phyloP scores from a whole-genome alignment of 257 asterid species.

The Fraxinus quadrangulata region DNA sequence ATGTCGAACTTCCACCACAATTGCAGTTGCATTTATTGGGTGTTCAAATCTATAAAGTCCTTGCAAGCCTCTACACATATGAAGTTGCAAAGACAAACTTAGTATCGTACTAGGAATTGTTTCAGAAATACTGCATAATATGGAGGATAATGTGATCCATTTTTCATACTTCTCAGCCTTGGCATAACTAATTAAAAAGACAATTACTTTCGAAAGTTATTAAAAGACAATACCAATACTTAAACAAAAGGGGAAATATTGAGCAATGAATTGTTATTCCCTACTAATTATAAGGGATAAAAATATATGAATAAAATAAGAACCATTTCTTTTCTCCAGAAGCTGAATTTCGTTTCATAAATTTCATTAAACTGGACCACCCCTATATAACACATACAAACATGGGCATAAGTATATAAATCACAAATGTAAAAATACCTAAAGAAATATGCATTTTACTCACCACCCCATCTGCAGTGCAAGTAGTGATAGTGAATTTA shows the following conservation, averaged over 20 bases:
- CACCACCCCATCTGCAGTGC: constrained; percentile 57
- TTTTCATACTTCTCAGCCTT: neutral
- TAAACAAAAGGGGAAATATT: neutral
- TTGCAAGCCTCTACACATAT: neutral
- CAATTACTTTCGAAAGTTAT: too few relatives aligned
- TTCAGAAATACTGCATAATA: neutral
- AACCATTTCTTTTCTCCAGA: neutral
- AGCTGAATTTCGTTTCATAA: constrained; percentile 20
- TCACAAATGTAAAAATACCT: neutral
- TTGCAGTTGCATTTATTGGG: neutral
- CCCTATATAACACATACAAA: neutral
- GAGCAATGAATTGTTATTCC: neutral
- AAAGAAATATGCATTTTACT: constrained; percentile 15
- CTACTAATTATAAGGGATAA: neutral
- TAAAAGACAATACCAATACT: neutral
- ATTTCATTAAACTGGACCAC: neutral
- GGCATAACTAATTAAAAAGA: neutral
- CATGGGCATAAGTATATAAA: neutral
- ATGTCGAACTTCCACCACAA: neutral
- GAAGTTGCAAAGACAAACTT: neutral
- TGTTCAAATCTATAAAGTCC: neutral
- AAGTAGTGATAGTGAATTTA: constrained; percentile 56
- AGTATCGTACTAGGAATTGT: neutral
- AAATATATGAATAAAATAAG: neutral
- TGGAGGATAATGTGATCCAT: neutral